Evolutionary conservation across 106 monocot genomes (phyloP), one percentile per base, ranked within the genome.

Genomic region (Dioscorea alata): DNA sequence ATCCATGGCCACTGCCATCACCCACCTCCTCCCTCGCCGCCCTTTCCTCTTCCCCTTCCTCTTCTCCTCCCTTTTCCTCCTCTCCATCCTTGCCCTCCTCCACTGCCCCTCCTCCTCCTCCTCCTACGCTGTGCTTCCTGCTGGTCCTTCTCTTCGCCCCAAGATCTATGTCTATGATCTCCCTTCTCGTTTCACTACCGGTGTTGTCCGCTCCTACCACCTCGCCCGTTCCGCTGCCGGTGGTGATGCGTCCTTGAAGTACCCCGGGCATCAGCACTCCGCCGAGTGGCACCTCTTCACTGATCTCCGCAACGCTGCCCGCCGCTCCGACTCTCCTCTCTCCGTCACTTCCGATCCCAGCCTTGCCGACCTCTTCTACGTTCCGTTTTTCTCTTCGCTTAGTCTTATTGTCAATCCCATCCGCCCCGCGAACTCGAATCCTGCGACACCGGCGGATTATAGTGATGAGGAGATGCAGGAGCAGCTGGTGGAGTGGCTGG

Each of bases 241-340:
- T 56, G 13, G 33, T 10, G 64, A 69, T 50, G 42, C 60, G 13
- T 51, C 68, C 19, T 56, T 80, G 28, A 73, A 63, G 48, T 97
- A 97, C 67, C 97, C 92, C 13, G 97, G 89, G 12, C 86, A 97
- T 76, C 97, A 97, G 82, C 97, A 92, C 79, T 84, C 92, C 53
- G 97, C 84, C n/a, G 97, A 97, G 82, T 97, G 92, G 92, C 80
- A 66, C 60, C 85, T 97, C 69, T 73, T 89, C 48, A 19, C 74
- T 15, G 86, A 89, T 64, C 77, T 95, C 42, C 4, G 33, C 59
- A 59, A 73, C 14, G 51, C 51, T 19, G 72, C 70, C 24, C 71
- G 79, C 31, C 59, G 48, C 16, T 32, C 65, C 12, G 22, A 49
- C 33, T 89, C 82, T 16, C 80, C 80, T 6, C 35, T 90, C 15